phyloP scores from a whole-genome alignment of 306 rosid genomes.

The Mimosa pudica region DNA sequence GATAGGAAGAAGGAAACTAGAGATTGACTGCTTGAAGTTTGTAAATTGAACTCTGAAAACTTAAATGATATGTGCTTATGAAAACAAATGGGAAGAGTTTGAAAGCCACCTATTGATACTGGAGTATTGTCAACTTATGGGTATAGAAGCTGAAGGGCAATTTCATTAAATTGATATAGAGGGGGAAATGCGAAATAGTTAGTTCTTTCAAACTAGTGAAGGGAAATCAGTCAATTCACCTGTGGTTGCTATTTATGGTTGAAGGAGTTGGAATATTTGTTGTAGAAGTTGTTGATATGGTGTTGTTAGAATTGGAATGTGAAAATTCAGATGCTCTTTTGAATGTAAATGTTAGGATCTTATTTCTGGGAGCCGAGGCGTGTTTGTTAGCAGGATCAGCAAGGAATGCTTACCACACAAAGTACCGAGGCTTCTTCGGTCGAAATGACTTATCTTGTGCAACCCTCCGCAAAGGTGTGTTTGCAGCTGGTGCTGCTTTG shows the following conservation, averaged over 20 bases:
- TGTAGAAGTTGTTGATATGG: neutral
- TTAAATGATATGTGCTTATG: neutral
- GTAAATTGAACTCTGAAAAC: neutral
- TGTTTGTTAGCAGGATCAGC: slow-evolving; percentile 96
- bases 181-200: neutral
- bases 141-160: neutral
- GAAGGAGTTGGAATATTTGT: neutral
- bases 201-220: neutral
- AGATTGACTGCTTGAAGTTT: neutral
- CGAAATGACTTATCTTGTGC: slow-evolving; percentile 59
- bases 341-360: slow-evolving; percentile 53
- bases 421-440: slow-evolving; percentile 51
- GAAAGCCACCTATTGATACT: neutral
- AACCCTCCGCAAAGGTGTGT: slow-evolving; percentile 94
- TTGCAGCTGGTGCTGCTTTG: slow-evolving; percentile 90
- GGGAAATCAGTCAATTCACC: neutral
- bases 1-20: too few relatives aligned
- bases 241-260: slow-evolving; percentile 3
- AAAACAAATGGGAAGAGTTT: neutral
- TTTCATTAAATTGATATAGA: neutral
- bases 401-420: slow-evolving; percentile 92
- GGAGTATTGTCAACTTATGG: neutral
- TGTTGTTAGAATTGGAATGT: slow-evolving; percentile 9
- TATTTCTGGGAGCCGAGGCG: slow-evolving; percentile 89
- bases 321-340: neutral